phyloP scores from a whole-genome alignment of 1,284 basidiomycete species.

The Cronartium quercuum region DNA sequence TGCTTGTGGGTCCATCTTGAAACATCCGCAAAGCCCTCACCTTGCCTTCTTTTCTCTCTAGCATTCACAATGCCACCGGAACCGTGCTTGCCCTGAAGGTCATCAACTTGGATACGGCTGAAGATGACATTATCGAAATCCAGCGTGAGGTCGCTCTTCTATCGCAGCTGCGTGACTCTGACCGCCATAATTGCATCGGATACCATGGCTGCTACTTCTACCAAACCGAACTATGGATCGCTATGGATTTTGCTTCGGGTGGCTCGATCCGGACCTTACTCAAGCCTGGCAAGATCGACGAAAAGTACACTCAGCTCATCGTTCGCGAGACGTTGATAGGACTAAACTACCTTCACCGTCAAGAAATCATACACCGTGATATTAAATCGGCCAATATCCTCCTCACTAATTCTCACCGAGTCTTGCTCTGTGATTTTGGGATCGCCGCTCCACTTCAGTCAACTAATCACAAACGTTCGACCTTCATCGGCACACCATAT shows the following conservation, averaged over 20 bases:
- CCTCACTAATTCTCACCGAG: constrained; percentile 74
- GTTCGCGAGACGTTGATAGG: constrained; percentile 80
- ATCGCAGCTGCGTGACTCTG: constrained; percentile 67
- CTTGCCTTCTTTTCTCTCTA: background rate
- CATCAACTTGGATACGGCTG: constrained; percentile 93
- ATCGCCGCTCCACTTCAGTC: constrained; percentile 87
- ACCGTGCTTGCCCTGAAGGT: constrained; percentile 92
- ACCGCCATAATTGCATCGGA: constrained; percentile 82
- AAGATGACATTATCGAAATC: constrained; percentile 94
- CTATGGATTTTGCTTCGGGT: constrained; percentile 95
- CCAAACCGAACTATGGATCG: constrained; percentile 94
- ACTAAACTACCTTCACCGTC: constrained; percentile 80
- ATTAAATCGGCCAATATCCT: constrained; percentile 95
- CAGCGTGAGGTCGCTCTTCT: constrained; percentile 92
- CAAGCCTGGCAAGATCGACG: constrained; percentile 71
- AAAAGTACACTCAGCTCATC: constrained; percentile 81
- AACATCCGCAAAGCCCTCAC: background rate
- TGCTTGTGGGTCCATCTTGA: background rate
- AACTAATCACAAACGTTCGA: constrained; percentile 80
- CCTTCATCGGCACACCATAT: constrained; percentile 89
- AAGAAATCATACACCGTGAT: constrained; percentile 91
- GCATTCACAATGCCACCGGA: constrained; percentile 72
- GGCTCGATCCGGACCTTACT: constrained; percentile 84
- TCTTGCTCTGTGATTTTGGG: constrained; percentile 93
- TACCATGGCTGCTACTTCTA: constrained; percentile 95